Evolutionary conservation across 2,329 filamentous ascomycete species (phyloP), one percentile per base, ranked within the genome.

Genomic region (Stemphylium vesicarium): DNA sequence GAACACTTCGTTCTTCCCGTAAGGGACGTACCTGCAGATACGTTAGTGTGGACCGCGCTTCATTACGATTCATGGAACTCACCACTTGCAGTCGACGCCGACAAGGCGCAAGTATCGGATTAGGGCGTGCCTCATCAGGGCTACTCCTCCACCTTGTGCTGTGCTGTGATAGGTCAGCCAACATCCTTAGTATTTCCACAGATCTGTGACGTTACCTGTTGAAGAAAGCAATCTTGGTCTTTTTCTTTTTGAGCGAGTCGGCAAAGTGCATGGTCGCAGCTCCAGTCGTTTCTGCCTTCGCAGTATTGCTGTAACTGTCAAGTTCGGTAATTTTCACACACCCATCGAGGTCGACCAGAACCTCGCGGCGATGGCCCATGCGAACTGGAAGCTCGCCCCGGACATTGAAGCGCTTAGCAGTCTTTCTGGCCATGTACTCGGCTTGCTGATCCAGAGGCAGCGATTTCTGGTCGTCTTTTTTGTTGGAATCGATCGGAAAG

Each of bases 101-200:
- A 91, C 70, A 3, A 86, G 78, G 50, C 85, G 82, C 22, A 88
- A 83, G 66, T 92, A 89, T 47, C 91, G 84, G 41, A 93, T 84
- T 26, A 94, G 76, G 10, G 90, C 88, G 72, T 94, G 90, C 22
- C 90, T 82, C 90, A 94, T 94, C 44, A 93, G 79, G 4, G 90
- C 90, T 8, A 94, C 90, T 37, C 90, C 90, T 44, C 90, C 90
- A n/a, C 90, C 90, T 69, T 93, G 90, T 1, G 90, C 90, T 1
- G 90, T 93, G 49, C 86, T 56, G 3, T n/a, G 20, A 15, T 4
- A 15, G 8, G 42, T 45, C 32, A 45, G 32, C 7, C 31, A 16
- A 12, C 4, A 15, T 36, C 10, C 12, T 2, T 15, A 10, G 20
- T 35, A 12, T 36, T 32, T 15, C 32, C 6, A 13, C 6, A n/a